Percentiles rank a stretch among this genome's conserved stretches.
Evolutionary conservation across 2,329 filamentous ascomycete genomes (phyloP).

Genomic region (Pseudogymnoascus sp.): DNA sequence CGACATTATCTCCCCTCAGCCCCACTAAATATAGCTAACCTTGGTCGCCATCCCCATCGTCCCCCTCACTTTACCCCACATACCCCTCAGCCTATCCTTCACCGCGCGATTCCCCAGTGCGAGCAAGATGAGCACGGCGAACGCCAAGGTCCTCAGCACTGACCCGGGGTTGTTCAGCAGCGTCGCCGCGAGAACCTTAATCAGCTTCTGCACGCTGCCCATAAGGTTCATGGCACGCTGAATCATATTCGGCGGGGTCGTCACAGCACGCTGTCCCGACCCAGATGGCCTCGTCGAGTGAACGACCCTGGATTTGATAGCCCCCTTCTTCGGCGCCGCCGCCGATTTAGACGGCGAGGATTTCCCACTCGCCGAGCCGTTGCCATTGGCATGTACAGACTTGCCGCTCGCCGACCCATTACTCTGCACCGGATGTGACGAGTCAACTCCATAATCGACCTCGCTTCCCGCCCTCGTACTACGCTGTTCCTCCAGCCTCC

Average conservation of each 20-base stretch:
- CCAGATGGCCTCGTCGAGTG: constrained; percentile 13
- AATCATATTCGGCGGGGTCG: constrained; percentile 18
- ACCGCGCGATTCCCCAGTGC: constrained; percentile 68
- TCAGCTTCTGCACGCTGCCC: constrained; percentile 40
- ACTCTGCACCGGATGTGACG: constrained; percentile 26
- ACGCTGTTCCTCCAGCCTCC: constrained; percentile 29
- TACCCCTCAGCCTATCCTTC: constrained; percentile 61
- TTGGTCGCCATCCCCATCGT: constrained; percentile 96
- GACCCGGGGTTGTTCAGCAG: constrained; percentile 49
- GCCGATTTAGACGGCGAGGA: constrained; percentile 30
- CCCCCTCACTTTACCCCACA: constrained; percentile 74
- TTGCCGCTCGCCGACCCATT: constrained; percentile 19
- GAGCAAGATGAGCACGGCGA: constrained; percentile 68
- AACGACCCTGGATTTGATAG: constrained; percentile 12
- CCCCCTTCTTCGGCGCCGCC: constrained; percentile 6
- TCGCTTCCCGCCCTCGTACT: constrained; percentile 48
- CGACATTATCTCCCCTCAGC: not conserved
- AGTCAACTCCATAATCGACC: constrained; percentile 61
- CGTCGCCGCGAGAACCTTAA: constrained; percentile 42
- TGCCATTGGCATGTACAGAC: not conserved
- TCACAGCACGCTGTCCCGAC: constrained; percentile 9
- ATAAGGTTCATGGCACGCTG: constrained; percentile 42
- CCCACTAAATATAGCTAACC: constrained; percentile 77
- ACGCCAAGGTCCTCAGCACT: constrained; percentile 59
- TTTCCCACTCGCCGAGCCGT: constrained; percentile 26